Base-by-base conservation (phyloP, 2,329 filamentous ascomycete genomes). In the Teratosphaeria destructans region DNA sequence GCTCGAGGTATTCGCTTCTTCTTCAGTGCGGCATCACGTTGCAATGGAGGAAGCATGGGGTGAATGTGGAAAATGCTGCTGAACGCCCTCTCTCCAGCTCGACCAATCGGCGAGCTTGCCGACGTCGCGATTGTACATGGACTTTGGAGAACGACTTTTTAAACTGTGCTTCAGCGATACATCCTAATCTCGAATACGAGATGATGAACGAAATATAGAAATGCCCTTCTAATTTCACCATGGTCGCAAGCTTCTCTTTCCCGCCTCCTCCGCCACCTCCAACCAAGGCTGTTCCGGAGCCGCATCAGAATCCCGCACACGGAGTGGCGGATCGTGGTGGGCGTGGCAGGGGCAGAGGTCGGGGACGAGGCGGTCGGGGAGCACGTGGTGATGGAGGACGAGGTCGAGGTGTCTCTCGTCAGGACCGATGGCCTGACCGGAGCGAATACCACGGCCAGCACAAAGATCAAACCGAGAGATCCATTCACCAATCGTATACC, bases 221-320 rank as follows among this genome's bases (percentile, higher is more conserved):
- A 5, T 43, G 37, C 12, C 14, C 12, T n/a, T 5, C 14, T 16
- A 4, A 49, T 49, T 10, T 49, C 16, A 23, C 19, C 8, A 61
- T 64, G 57, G 61, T 52, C 52, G 56, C 52, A 14, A 66, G 68
- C 60, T 68, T 79, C 73, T 74, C 72, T 19, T 80, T 79, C 57
- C 78, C 78, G 52, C 78, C 77, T 35, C 78, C 78, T 47, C 78
- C 78, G 47, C 73, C 73, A 55, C 72, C 73, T 26, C 70, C 71
- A 23, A 11, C 10, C 19, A 71, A 70, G 55, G 57, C 67, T 47
- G 47, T 34, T 37, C 8, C 16, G 29, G 37, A 47, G 5, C 37
- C 32, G 16, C 23, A 7, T 19, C 49, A 57, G 12, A 49, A 58
- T 56, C 19, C 16, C 16, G 43, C 8, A 10, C n/a, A 49, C 11